These are phyloP conservation scores for Sphagnurus paluster DNA, from an alignment of 1,284 basidiomycete genomes.

Conservation along the genomic window DNA sequence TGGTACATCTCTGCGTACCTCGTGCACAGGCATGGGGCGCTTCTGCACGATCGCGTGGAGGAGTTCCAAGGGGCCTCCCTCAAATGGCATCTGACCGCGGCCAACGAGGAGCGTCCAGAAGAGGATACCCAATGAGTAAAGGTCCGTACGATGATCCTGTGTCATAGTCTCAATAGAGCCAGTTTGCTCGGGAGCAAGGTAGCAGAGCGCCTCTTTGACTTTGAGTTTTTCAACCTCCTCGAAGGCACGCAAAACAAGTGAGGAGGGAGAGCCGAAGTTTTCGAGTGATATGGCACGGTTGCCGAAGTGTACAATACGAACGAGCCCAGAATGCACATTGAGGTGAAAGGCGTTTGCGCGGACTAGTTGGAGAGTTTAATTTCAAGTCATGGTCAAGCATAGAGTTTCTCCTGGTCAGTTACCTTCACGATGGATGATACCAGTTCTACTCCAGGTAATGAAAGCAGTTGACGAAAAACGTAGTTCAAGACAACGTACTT, in stretches of 20 bases:
- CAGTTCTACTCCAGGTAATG: slow-evolving; percentile 35
- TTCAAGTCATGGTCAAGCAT: slow-evolving; percentile 2
- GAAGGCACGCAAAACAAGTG: slow-evolving; percentile 59
- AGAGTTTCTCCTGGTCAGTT: slow-evolving; percentile 1
- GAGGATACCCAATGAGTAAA: slow-evolving; percentile 69
- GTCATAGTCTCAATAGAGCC: slow-evolving; percentile 67
- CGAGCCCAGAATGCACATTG: slow-evolving; percentile 64
- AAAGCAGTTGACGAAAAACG: slow-evolving; percentile 1
- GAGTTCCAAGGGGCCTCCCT: slow-evolving; percentile 67
- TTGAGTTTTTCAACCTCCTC: slow-evolving; percentile 64
- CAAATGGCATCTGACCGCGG: slow-evolving; percentile 67
- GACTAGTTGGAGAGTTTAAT: slow-evolving; percentile 46
- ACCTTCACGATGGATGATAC: slow-evolving; percentile 69
- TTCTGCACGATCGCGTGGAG: slow-evolving; percentile 70
- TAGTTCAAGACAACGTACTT: slow-evolving; percentile 39
- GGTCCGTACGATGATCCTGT: slow-evolving; percentile 69
- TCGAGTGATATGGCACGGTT: slow-evolving; percentile 73
- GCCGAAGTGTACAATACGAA: slow-evolving; percentile 72
- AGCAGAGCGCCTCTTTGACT: slow-evolving; percentile 72
- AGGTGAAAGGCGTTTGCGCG: slow-evolving; percentile 74
- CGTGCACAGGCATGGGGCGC: slow-evolving; percentile 69
- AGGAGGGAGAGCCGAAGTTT: slow-evolving; percentile 66
- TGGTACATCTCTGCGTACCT: slow-evolving; percentile 70
- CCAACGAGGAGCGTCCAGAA: slow-evolving; percentile 73
- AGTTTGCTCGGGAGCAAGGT: slow-evolving; percentile 73